Evolutionary conservation across 1,139 yeast species (phyloP), one percentile per base, ranked within the genome.

Genomic region (Yamadazyma epiphylla): DNA sequence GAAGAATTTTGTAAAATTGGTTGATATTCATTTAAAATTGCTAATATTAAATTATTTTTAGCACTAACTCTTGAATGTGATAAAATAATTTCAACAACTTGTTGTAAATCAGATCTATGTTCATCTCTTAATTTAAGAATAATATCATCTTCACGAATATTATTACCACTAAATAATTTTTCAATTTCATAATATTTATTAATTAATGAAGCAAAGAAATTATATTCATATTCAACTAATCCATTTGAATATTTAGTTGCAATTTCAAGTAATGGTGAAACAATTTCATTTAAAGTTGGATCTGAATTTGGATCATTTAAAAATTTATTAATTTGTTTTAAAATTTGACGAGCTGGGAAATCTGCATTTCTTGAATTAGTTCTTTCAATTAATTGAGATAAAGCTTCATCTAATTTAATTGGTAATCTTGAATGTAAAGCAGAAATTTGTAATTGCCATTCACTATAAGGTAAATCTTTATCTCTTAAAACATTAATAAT

Each of bases 61-160:
- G 96, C 88, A 36, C 94, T 84, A 22, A 89, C 94, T 55, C 95
- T 80, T 20, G 95, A 79, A 59, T 94, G 99, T 13, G 97, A 88
- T 52, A 89, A 71, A 19, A 82, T 87, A 35, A 75, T 72, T 37
- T 64, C 54, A 35, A 86, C 77, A 33, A 91, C 98, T 52, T 75
- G 76, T 31, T 71, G 67, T 55, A 89, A 73, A 41, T 85, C 85
- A 30, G 79, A 73, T 57, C 83, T 81, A 64, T 88, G 72, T 58
- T 84, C 91, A 48, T 91, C 97, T 60, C 98, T 82, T 41, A 94
- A 70, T 45, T 69, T 70, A 61, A 91, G 74, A 37, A 91, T 77
- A 28, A 87, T 94, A 47, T 85, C 95, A 49, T 87, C 96, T 49
- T 84, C 89, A 52, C 95, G 77, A 30, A 70, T 65, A 48, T 79